Percentiles rank a stretch among this genome's conserved stretches.
These are phyloP conservation scores for Kwoniella bestiolae DNA, from an alignment of 768 basidiomycete genomes.

Conservation along the genomic window DNA sequence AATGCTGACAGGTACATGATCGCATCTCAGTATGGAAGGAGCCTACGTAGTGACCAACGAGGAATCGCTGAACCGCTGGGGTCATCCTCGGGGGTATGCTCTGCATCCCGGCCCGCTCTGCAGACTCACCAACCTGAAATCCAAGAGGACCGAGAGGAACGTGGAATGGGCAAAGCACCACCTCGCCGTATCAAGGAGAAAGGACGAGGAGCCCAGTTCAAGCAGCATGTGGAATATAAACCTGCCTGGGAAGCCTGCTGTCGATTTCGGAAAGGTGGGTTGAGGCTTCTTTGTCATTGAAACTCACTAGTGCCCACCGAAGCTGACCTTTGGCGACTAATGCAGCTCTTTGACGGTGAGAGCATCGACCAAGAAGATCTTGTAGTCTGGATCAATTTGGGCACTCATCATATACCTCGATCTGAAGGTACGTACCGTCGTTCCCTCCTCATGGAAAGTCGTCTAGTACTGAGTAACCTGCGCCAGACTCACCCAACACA, in stretches of 20 bases:
- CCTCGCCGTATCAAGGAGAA: slow-evolving; percentile 65
- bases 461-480: too few relatives aligned
- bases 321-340: slow-evolving; percentile 37
- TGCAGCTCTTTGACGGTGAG: slow-evolving; percentile 69
- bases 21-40: slow-evolving; percentile 61
- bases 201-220: slow-evolving; percentile 68
- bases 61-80: slow-evolving; percentile 65
- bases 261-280: slow-evolving; percentile 39
- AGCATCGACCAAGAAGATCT: slow-evolving; percentile 69
- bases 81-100: slow-evolving; percentile 65
- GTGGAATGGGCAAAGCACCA: slow-evolving; percentile 72
- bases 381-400: slow-evolving; percentile 70
- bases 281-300: slow-evolving; percentile 8
- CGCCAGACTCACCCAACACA: too few relatives aligned
- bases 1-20: too few relatives aligned
- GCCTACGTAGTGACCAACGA: slow-evolving; percentile 66
- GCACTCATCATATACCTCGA: slow-evolving; percentile 70
- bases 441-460: too few relatives aligned
- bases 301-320: neutral
- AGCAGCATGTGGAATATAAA: slow-evolving; percentile 70
- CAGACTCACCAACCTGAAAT: slow-evolving; percentile 61
- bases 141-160: slow-evolving; percentile 67
- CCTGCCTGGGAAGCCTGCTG: slow-evolving; percentile 61
- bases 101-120: slow-evolving; percentile 64
- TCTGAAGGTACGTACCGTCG: slow-evolving; percentile 63